Percentiles rank a stretch among this genome's conserved stretches.
These are phyloP conservation scores for Candida krabiensis DNA, from an alignment of 805 yeast species.

Conservation along the genomic window DNA sequence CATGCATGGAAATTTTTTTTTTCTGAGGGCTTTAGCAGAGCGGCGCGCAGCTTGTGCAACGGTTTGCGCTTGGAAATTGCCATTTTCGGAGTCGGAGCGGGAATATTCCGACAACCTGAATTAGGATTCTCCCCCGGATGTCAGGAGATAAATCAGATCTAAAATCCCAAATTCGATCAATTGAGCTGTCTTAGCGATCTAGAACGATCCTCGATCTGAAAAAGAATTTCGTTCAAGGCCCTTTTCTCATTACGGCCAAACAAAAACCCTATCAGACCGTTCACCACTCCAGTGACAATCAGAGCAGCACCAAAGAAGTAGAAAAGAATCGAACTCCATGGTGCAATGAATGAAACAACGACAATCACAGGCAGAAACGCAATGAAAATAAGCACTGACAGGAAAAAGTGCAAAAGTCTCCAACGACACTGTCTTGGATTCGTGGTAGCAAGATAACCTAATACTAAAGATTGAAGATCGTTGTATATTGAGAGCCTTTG, in stretches of 20 bases:
- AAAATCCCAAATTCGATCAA: no score
- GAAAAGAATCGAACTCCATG: conserved; percentile 71
- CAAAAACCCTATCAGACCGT: conserved; percentile 75
- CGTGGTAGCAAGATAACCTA: conserved; percentile 48
- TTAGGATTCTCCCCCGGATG: no score
- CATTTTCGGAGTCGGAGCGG: no score
- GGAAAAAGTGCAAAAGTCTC: conserved; percentile 64
- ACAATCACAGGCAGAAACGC: conserved; percentile 55
- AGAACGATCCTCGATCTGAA: conserved; percentile 52
- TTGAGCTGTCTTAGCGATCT: conserved; percentile 12
- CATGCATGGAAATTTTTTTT: no score
- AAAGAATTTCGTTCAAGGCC: conserved; percentile 70
- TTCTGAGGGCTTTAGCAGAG: no score
- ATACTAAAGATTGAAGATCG: conserved; percentile 49
- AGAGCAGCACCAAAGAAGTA: conserved; percentile 54
- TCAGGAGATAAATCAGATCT: no score
- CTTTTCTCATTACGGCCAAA: conserved; percentile 82
- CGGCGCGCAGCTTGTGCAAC: no score
- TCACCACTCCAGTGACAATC: conserved; percentile 64
- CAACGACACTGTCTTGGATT: conserved; percentile 59
- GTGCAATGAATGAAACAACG: conserved; percentile 52
- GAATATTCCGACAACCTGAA: no score
- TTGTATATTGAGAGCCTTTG: conserved; percentile 39
- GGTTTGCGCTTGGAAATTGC: no score
- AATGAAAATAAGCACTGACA: conserved; percentile 52